Base-by-base conservation (phyloP, 2,329 filamentous ascomycete genomes). In the Epichloe typhina region DNA sequence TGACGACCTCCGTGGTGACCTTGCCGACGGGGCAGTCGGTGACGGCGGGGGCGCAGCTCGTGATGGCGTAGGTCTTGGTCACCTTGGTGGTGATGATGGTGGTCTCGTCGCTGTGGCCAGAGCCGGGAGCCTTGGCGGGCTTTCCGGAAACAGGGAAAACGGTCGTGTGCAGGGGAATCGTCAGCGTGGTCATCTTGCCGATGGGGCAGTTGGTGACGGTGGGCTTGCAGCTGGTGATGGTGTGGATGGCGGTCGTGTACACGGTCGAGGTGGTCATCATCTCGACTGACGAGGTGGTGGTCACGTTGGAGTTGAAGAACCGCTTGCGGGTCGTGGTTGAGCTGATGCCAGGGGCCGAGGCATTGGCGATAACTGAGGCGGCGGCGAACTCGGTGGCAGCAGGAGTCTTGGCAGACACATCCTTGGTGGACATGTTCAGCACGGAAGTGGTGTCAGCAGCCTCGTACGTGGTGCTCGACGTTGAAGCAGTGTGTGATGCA, bases 211-310 rank as follows among this genome's bases (percentile, higher is more conserved):
- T 57, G 40, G 61, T 61, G 21, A 68, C 58, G 21, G 59, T 58
- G 17, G 75, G 67, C 45, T 68, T 69, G 65, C 77, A 80, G 50
- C 57, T 52, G 59, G 72, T 79, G 65, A 78, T 68, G 59, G 75
- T 78, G 55, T 71, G 68, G 56, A 74, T 55, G 13, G 54, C 55
- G 38, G 63, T 66, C 49, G 59, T 61, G 59, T 62, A 67, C 31
- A 68, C 60, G 36, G 64, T 63, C 33, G 62, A 64, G 45, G 66
- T 68, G 50, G 55, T n/a, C n/a, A n/a, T 60, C 50, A 59, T 5
- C 21, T 5, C 21, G 21, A 23, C 21, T 23, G 21, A 23, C 33
- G 62, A 64, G 44, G 66, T 68, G 50, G 66, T 68, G 49, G 55
- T 60, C 50, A 59, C 7, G 23, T 7, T 49, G 33, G 52, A 46